These are phyloP conservation scores for Fusarium longipes DNA, from an alignment of 2,329 filamentous ascomycete genomes.

Conservation along the genomic window DNA sequence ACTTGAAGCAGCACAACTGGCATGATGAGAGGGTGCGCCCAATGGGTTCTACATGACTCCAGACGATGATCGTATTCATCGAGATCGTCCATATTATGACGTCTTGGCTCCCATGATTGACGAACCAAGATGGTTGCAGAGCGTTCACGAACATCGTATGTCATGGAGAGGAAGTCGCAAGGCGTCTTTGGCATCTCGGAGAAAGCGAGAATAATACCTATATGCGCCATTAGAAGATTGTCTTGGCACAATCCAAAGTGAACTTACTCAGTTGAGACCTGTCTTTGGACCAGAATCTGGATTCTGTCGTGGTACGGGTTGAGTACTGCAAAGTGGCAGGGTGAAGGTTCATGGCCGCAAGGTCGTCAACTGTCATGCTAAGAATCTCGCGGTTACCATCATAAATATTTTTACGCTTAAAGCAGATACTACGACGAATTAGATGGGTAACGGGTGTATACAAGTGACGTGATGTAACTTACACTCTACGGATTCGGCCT, in stretches of 20 bases:
- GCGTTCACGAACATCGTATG: constrained; percentile 54
- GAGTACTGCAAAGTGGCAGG: constrained; percentile 56
- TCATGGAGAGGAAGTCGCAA: constrained; percentile 61
- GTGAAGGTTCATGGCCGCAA: constrained; percentile 52
- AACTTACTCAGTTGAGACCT: constrained; percentile 50
- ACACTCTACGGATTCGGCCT: constrained; percentile 53
- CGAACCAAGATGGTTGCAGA: constrained; percentile 56
- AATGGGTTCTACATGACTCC: constrained; percentile 57
- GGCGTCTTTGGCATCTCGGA: constrained; percentile 58
- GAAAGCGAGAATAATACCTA: constrained; percentile 59
- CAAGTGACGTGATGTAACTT: constrained; percentile 24
- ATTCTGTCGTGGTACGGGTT: constrained; percentile 54
- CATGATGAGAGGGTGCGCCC: constrained; percentile 59
- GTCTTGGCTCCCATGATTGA: constrained; percentile 56
- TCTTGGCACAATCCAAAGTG: not conserved
- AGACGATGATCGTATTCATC: constrained; percentile 60
- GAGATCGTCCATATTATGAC: constrained; percentile 56
- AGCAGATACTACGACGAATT: constrained; percentile 49
- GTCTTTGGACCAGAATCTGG: constrained; percentile 55
- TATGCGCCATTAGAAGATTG: constrained; percentile 2
- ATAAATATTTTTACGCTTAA: constrained; percentile 49
- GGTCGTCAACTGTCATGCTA: constrained; percentile 51
- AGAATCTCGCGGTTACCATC: constrained; percentile 52
- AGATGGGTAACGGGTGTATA: not conserved
- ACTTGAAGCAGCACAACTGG: constrained; percentile 60